phyloP scores from a whole-genome alignment of 148 eudicot genomes.

The Arctostaphylos glauca region DNA sequence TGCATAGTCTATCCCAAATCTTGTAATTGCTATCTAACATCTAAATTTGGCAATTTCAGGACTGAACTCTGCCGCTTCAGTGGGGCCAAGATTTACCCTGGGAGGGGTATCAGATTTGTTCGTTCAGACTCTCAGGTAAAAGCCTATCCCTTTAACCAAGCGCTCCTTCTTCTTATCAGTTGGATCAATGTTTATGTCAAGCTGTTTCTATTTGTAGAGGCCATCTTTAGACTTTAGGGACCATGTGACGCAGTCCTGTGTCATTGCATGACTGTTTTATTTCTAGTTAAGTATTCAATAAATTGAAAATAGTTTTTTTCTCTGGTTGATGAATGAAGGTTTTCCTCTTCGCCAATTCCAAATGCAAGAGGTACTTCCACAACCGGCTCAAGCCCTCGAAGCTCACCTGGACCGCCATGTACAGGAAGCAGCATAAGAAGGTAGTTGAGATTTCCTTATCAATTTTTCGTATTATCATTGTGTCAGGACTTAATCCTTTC shows the following conservation, averaged over 20 bases:
- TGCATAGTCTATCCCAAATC: neutral
- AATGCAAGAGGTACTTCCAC: constrained; percentile 78
- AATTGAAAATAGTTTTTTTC: neutral
- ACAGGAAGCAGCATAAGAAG: constrained; percentile 76
- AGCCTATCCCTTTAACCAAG: neutral
- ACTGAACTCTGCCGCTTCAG: constrained; percentile 63
- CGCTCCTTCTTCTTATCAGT: too few species aligned
- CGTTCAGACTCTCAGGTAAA: constrained; percentile 55
- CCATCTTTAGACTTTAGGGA: neutral
- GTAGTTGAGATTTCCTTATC: constrained; percentile 19
- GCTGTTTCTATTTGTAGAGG: neutral
- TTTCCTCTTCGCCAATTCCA: constrained; percentile 56
- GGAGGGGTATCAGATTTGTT: constrained; percentile 53
- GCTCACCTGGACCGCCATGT: constrained; percentile 70
- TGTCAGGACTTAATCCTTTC: neutral
- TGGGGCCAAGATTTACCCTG: constrained; percentile 61
- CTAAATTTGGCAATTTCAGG: constrained; percentile 19
- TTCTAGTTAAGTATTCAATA: neutral
- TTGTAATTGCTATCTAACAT: neutral
- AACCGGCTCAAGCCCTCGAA: constrained; percentile 58
- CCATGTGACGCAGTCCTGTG: neutral
- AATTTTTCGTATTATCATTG: neutral
- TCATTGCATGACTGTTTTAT: neutral
- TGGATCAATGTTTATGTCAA: neutral
- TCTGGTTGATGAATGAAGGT: constrained; percentile 34